These are phyloP conservation scores for Solanum megistacrolobum DNA, from an alignment of 257 asterid species.

Conservation along the genomic window DNA sequence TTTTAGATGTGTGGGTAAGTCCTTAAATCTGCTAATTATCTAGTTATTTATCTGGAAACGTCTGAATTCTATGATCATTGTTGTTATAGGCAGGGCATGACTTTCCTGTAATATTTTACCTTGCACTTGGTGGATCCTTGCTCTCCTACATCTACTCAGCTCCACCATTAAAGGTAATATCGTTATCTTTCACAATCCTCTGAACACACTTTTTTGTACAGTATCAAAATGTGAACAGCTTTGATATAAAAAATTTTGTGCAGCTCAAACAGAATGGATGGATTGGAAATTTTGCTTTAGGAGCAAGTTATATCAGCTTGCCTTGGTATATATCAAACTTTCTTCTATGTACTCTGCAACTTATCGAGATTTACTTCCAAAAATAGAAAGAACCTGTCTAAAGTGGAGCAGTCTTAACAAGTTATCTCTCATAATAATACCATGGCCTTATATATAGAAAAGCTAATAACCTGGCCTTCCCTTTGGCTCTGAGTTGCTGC, in stretches of 20 bases:
- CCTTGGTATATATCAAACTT: slow-evolving; percentile 53
- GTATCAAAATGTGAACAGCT: background rate
- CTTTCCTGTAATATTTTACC: slow-evolving; percentile 74
- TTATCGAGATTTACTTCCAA: background rate
- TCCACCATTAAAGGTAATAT: slow-evolving; percentile 82
- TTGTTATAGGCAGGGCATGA: slow-evolving; percentile 78
- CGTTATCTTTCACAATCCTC: slow-evolving; percentile 3
- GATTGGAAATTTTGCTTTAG: slow-evolving; percentile 95
- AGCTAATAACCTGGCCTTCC: background rate
- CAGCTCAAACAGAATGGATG: slow-evolving; percentile 99
- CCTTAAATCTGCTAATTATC: slow-evolving; percentile 5
- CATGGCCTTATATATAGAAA: background rate
- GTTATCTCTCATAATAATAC: background rate
- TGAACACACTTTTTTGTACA: background rate
- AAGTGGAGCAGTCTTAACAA: background rate
- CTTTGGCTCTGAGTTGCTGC: background rate
- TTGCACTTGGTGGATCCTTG: slow-evolving; percentile 92
- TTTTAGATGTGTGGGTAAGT: slow-evolving; percentile 90
- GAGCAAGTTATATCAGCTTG: slow-evolving; percentile 93
- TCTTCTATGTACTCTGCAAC: background rate
- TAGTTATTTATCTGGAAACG: background rate
- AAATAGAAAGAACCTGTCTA: background rate
- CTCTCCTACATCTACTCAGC: slow-evolving; percentile 95
- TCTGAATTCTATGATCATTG: background rate
- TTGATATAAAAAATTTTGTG: background rate